phyloP scores from a whole-genome alignment of 257 asterid genomes.

The Gentiana straminea region DNA sequence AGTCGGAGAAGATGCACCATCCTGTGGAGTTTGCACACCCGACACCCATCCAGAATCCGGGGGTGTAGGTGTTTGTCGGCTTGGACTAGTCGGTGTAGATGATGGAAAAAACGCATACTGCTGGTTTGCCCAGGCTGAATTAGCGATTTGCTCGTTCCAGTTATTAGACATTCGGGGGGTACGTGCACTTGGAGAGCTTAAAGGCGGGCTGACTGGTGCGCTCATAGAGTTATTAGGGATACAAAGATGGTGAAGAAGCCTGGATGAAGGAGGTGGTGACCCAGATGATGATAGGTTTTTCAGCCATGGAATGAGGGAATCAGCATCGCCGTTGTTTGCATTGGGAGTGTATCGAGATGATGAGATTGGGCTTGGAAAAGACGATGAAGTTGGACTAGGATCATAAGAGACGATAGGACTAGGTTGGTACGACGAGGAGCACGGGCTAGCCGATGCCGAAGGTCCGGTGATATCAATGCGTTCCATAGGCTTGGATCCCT shows the following conservation, averaged over 20 bases:
- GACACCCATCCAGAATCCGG: constrained; percentile 93
- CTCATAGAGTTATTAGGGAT: constrained; percentile 83
- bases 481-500: constrained; percentile 90
- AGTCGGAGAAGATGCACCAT: constrained; percentile 79
- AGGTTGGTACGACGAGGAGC: constrained; percentile 79
- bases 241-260: constrained; percentile 63
- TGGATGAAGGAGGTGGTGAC: constrained; percentile 48
- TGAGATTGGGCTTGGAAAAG: constrained; percentile 69
- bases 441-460: constrained; percentile 64
- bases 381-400: constrained; percentile 78
- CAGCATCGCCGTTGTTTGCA: constrained; percentile 43
- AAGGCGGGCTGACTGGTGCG: constrained; percentile 97
- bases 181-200: constrained; percentile 80
- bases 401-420: constrained; percentile 78
- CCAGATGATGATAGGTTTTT: constrained; percentile 83
- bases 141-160: constrained; percentile 53
- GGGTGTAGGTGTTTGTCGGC: constrained; percentile 75
- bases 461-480: constrained; percentile 51
- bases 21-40: constrained; percentile 91
- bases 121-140: constrained; percentile 61
- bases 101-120: constrained; percentile 58
- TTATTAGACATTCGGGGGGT: constrained; percentile 69
- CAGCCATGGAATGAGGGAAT: constrained; percentile 96
- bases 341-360: constrained; percentile 35
- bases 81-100: constrained; percentile 78